These are phyloP conservation scores for Hyparrhenia diplandra DNA, from an alignment of 176 grass and related monocot genomes.

Conservation along the genomic window DNA sequence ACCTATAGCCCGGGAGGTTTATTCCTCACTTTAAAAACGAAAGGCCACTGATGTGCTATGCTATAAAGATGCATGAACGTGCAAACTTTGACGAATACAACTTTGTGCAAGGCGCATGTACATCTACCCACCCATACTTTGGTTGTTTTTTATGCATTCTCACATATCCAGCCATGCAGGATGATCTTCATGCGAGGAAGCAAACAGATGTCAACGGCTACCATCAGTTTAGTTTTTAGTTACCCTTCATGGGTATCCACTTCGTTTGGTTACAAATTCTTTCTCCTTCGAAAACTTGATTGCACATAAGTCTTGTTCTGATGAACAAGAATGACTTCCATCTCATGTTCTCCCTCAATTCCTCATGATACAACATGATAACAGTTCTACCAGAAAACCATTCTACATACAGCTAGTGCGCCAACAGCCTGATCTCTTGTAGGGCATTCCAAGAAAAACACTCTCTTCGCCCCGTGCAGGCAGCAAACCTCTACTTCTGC, in stretches of 20 bases:
- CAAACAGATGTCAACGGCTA: neutral
- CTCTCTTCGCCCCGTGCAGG: neutral
- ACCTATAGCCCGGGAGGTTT: too few relatives aligned
- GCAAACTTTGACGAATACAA: too few relatives aligned
- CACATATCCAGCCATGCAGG: too few relatives aligned
- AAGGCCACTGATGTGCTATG: too few relatives aligned
- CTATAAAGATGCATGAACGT: too few relatives aligned
- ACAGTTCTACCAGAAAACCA: neutral
- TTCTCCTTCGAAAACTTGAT: neutral
- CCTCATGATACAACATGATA: neutral
- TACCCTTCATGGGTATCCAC: neutral
- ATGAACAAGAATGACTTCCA: neutral
- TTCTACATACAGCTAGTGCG: neutral
- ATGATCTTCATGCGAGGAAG: too few relatives aligned
- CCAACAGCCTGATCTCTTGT: neutral
- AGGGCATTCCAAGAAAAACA: neutral
- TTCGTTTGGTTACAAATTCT: neutral
- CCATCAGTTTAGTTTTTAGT: neutral
- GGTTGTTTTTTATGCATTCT: too few relatives aligned
- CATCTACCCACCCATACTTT: too few relatives aligned
- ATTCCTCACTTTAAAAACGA: too few relatives aligned
- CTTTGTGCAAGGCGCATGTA: too few relatives aligned
- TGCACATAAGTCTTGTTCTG: neutral
- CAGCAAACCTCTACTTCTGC: constrained; percentile 29
- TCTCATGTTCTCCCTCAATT: neutral